Evolutionary conservation across 1,139 yeast genomes (phyloP).

Genomic region (Zygoascus hellenicus): DNA sequence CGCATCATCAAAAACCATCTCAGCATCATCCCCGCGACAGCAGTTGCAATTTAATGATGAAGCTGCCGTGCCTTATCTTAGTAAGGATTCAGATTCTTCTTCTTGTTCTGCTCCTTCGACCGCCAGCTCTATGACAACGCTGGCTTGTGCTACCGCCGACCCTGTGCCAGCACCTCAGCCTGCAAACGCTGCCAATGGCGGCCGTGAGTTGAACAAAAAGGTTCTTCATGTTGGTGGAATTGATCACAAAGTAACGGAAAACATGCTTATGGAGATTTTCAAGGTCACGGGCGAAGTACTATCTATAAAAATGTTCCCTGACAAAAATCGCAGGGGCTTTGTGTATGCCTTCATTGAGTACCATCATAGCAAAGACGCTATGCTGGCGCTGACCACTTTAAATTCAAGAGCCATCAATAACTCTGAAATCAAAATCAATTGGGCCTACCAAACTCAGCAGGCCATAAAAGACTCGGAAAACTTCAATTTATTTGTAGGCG

Average conservation of each 20-base stretch:
- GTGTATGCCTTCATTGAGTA: constrained; percentile 85
- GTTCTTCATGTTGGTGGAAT: constrained; percentile 75
- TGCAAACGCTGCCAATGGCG: constrained; percentile 28
- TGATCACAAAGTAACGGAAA: constrained; percentile 61
- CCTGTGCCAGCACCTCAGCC: background rate
- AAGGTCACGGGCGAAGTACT: constrained; percentile 52
- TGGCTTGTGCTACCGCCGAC: background rate
- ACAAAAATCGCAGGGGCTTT: constrained; percentile 27
- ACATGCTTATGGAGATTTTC: constrained; percentile 54
- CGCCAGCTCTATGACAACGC: no score
- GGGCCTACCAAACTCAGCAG: constrained; percentile 80
- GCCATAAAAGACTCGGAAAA: constrained; percentile 42
- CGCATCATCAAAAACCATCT: no score
- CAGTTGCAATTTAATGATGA: no score
- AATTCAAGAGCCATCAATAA: constrained; percentile 43
- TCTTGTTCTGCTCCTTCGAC: no score
- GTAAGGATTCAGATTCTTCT: no score
- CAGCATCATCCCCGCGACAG: no score
- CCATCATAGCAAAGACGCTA: constrained; percentile 53
- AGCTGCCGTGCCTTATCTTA: no score
- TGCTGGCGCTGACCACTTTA: constrained; percentile 53
- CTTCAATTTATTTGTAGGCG: constrained; percentile 80
- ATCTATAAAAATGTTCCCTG: constrained; percentile 10
- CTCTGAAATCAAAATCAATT: constrained; percentile 57
- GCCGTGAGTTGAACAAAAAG: constrained; percentile 68